Evolutionary conservation across 805 yeast genomes (phyloP).

Genomic region (Yarrowia osloensis): DNA sequence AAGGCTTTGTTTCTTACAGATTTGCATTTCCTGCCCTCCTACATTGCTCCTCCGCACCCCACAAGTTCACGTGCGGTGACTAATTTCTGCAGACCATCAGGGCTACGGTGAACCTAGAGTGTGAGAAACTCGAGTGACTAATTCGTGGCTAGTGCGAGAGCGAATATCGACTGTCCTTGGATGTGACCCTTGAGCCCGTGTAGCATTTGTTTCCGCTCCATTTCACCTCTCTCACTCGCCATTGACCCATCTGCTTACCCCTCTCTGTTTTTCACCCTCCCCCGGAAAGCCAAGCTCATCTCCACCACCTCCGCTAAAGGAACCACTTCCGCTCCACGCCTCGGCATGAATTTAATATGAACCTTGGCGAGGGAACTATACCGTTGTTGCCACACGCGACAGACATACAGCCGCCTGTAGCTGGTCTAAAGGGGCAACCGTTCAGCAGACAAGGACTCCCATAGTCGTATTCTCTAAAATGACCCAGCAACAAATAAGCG

Average conservation of each 20-base stretch:
- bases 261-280: neutral
- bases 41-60: slow-evolving; percentile 5
- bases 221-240: neutral
- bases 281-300: neutral
- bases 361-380: slow-evolving; percentile 3
- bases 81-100: slow-evolving; percentile 16
- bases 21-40: neutral
- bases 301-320: slow-evolving; percentile 18
- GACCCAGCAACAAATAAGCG: too few species aligned
- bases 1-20: too few species aligned
- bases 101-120: neutral
- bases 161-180: neutral
- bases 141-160: slow-evolving; percentile 13
- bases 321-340: slow-evolving; percentile 12
- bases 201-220: too few species aligned
- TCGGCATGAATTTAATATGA: slow-evolving; percentile 18
- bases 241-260: neutral
- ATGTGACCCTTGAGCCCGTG: too few species aligned
- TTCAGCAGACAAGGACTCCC: neutral
- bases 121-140: slow-evolving; percentile 18
- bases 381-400: slow-evolving; percentile 21
- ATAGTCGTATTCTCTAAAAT: neutral
- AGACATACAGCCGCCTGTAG: neutral
- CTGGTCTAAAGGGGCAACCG: neutral
- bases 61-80: slow-evolving; percentile 29